phyloP scores from a whole-genome alignment of 495 filamentous ascomycete genomes.

The Penicillium pulvis region DNA sequence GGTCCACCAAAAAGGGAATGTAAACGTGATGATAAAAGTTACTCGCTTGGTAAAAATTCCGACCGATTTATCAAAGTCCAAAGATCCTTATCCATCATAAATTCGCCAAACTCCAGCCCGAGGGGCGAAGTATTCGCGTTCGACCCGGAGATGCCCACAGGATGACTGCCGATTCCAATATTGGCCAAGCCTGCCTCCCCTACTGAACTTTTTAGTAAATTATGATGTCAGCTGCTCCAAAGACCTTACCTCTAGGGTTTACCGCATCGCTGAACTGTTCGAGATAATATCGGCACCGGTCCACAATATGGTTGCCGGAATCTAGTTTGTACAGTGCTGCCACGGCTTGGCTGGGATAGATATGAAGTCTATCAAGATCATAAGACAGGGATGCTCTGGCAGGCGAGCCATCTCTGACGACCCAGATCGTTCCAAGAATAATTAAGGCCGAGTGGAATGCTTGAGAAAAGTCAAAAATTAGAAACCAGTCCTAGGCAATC shows the following conservation, averaged over 20 bases:
- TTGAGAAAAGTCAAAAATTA: neutral
- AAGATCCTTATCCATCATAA: neutral
- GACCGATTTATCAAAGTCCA: neutral
- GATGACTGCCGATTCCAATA: neutral
- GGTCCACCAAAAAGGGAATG: too few species aligned
- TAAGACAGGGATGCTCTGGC: neutral
- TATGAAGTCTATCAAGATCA: neutral
- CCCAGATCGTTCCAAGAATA: neutral
- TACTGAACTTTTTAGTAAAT: neutral
- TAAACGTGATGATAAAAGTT: too few species aligned
- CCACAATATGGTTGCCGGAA: conserved; percentile 40
- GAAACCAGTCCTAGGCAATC: neutral
- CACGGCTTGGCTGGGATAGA: neutral
- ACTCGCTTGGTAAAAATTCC: neutral
- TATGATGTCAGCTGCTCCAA: neutral
- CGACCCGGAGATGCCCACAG: neutral
- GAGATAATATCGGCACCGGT: conserved; percentile 41
- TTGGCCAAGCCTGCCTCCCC: neutral
- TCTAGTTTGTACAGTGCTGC: conserved; percentile 29
- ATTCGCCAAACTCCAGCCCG: neutral
- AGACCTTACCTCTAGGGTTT: conserved; percentile 11
- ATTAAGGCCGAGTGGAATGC: neutral
- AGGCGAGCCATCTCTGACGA: neutral
- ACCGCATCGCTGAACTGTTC: conserved; percentile 34
- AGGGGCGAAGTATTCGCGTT: neutral